These are phyloP conservation scores for Botrytis porri DNA, from an alignment of 2,329 filamentous ascomycete species.

Conservation along the genomic window DNA sequence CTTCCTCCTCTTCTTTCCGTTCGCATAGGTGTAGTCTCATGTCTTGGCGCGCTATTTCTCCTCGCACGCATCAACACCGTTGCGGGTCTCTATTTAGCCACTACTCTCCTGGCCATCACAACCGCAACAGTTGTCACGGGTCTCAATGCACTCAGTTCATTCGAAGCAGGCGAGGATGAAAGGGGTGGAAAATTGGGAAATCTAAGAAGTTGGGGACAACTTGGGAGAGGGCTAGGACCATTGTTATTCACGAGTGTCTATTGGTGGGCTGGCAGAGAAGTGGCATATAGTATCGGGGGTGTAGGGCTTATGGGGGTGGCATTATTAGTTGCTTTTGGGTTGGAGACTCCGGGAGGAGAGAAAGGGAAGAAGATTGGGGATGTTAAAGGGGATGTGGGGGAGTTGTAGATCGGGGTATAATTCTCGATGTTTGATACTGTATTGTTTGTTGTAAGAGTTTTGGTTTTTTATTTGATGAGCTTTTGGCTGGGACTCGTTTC, in stretches of 20 bases:
- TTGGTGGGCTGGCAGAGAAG: slow-evolving; percentile 93
- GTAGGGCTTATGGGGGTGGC: slow-evolving; percentile 75
- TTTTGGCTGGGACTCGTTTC: not conserved
- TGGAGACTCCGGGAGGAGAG: slow-evolving; percentile 49
- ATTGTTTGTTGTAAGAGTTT: not conserved
- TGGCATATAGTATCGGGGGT: slow-evolving; percentile 79
- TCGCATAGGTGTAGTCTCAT: slow-evolving; percentile 73
- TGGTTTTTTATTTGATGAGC: not conserved
- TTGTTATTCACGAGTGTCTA: slow-evolving; percentile 91
- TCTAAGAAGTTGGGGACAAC: slow-evolving; percentile 77
- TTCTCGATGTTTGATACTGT: not conserved
- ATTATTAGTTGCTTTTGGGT: slow-evolving; percentile 64
- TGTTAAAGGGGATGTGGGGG: slow-evolving; percentile 22
- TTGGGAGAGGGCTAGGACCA: slow-evolving; percentile 82
- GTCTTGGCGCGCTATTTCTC: slow-evolving; percentile 75
- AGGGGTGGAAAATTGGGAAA: slow-evolving; percentile 83
- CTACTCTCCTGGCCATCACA: slow-evolving; percentile 80
- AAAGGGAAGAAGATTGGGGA: slow-evolving; percentile 33
- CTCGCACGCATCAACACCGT: slow-evolving; percentile 69
- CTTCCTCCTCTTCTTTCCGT: slow-evolving; percentile 79
- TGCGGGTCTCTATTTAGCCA: slow-evolving; percentile 72
- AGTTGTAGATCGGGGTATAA: slow-evolving; percentile 19
- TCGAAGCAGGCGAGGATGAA: slow-evolving; percentile 78
- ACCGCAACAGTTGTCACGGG: slow-evolving; percentile 94
- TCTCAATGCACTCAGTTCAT: slow-evolving; percentile 85